Evolutionary conservation across 1,284 basidiomycete genomes (phyloP).

Genomic region (Pseudozyma thailandica): DNA sequence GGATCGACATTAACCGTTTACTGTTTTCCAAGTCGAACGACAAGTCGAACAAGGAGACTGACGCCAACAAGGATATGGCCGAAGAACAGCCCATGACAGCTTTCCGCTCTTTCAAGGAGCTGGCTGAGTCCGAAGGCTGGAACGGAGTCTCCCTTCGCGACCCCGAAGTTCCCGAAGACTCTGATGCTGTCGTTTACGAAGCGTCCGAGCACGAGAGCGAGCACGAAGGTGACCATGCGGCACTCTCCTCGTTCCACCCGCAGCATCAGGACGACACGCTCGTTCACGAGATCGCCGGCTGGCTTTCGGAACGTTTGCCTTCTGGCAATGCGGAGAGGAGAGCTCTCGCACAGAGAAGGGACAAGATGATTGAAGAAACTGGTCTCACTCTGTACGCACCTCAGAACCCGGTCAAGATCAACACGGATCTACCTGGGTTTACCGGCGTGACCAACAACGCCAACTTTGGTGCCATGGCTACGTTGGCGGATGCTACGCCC

Average conservation of each 20-base stretch:
- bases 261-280: constrained; percentile 45
- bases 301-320: constrained; percentile 64
- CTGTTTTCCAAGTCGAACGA: constrained; percentile 44
- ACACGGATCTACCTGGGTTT: constrained; percentile 1
- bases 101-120: constrained; percentile 27
- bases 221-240: constrained; percentile 13
- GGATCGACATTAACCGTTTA: constrained; percentile 60
- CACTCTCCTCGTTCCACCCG: constrained; percentile 40
- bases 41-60: constrained; percentile 2
- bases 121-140: constrained; percentile 33
- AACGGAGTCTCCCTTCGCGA: constrained; percentile 42
- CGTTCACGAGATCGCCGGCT: constrained; percentile 57
- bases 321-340: constrained; percentile 52
- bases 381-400: constrained; percentile 27
- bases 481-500: not conserved
- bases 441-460: not conserved
- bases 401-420: constrained; percentile 1
- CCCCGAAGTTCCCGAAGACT: constrained; percentile 19
- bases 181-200: constrained; percentile 2
- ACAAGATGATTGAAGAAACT: constrained; percentile 32
- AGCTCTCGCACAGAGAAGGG: constrained; percentile 42
- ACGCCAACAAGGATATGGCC: not conserved
- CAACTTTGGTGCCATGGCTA: not conserved
- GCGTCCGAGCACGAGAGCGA: constrained; percentile 20
- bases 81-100: constrained; percentile 1